phyloP scores from a whole-genome alignment of 352 stramenopile genomes.

The Phytophthora citricola region DNA sequence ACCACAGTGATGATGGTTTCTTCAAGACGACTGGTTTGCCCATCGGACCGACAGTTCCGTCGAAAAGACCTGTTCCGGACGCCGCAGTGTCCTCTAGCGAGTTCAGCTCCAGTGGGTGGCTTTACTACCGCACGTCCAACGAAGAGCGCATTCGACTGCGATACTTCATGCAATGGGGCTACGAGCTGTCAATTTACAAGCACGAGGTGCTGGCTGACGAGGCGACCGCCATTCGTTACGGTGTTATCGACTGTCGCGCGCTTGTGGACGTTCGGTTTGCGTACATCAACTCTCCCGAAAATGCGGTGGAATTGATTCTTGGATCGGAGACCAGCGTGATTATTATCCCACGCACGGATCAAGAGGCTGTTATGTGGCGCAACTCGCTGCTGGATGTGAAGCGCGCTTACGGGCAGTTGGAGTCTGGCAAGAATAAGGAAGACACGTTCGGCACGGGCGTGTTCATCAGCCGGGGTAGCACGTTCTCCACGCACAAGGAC shows the following conservation, averaged over 20 bases:
- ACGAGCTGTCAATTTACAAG: slow-evolving; percentile 92
- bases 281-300: slow-evolving; percentile 86
- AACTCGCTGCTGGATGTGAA: slow-evolving; percentile 85
- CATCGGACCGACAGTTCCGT: slow-evolving; percentile 20
- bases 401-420: slow-evolving; percentile 75
- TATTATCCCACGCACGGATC: slow-evolving; percentile 83
- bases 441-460: slow-evolving; percentile 78
- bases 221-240: slow-evolving; percentile 80
- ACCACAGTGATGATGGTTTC: slow-evolving; percentile 51
- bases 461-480: slow-evolving; percentile 87
- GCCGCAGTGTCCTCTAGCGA: slow-evolving; percentile 31
- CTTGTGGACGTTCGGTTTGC: slow-evolving; percentile 85
- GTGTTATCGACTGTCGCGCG: slow-evolving; percentile 86
- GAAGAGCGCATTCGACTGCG: slow-evolving; percentile 84
- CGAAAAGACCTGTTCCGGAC: slow-evolving; percentile 24
- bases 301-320: slow-evolving; percentile 84
- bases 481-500: slow-evolving; percentile 85
- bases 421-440: slow-evolving; percentile 79
- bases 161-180: slow-evolving; percentile 90
- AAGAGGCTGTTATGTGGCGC: slow-evolving; percentile 88
- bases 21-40: slow-evolving; percentile 41
- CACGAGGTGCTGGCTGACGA: slow-evolving; percentile 86
- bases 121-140: slow-evolving; percentile 86
- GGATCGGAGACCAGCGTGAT: slow-evolving; percentile 80
- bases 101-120: slow-evolving; percentile 83